phyloP scores from a whole-genome alignment of 2,329 filamentous ascomycete genomes.

The Chaetomium sp. region DNA sequence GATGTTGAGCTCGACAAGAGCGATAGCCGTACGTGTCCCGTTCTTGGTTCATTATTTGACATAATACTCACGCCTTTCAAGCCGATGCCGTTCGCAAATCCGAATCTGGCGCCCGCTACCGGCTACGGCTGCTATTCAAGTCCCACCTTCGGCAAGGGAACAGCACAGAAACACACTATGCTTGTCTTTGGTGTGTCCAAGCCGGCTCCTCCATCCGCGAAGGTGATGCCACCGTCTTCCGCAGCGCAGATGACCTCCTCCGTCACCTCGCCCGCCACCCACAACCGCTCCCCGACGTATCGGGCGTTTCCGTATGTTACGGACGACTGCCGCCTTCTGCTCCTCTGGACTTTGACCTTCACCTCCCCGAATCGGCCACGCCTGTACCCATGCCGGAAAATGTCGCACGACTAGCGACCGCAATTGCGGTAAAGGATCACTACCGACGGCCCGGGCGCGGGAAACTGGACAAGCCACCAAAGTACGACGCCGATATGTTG shows the following conservation, averaged over 20 bases:
- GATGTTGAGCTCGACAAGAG: conserved; percentile 29
- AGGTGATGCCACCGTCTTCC: conserved; percentile 38
- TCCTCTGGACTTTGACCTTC: conserved; percentile 33
- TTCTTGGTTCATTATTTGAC: not conserved
- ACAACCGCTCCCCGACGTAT: conserved; percentile 33
- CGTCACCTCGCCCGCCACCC: conserved; percentile 35
- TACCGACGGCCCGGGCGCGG: conserved; percentile 31
- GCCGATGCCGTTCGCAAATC: conserved; percentile 31
- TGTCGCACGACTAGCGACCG: conserved; percentile 29
- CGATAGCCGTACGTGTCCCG: conserved; percentile 23
- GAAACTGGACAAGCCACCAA: conserved; percentile 30
- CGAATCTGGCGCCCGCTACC: conserved; percentile 31
- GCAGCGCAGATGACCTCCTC: conserved; percentile 32
- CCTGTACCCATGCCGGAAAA: conserved; percentile 27
- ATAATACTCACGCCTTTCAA: conserved; percentile 14
- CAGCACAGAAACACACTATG: conserved; percentile 31
- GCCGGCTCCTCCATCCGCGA: conserved; percentile 30
- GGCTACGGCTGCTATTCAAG: conserved; percentile 38
- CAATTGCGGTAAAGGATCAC: conserved; percentile 31
- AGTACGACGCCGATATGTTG: conserved; percentile 30
- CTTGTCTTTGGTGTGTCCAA: conserved; percentile 35
- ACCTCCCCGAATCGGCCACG: conserved; percentile 30
- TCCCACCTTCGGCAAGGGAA: conserved; percentile 32
- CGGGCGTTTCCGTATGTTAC: conserved; percentile 34
- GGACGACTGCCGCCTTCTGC: conserved; percentile 19